phyloP scores from a whole-genome alignment of 2,329 filamentous ascomycete genomes.

The Calonectria pseudoreteaudii region DNA sequence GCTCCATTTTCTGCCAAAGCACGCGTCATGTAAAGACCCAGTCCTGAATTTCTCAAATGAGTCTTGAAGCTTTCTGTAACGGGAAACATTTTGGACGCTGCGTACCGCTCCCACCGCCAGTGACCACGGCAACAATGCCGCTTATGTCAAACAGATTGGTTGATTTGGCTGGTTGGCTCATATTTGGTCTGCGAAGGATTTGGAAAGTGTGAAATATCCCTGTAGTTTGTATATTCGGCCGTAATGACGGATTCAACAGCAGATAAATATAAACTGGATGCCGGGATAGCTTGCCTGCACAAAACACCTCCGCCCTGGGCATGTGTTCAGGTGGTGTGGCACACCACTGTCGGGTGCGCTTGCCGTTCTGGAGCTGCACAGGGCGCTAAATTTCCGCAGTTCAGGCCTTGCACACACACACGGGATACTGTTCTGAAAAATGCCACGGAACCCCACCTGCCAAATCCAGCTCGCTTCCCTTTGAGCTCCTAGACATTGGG shows the following conservation, averaged over 20 bases:
- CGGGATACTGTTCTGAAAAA: neutral
- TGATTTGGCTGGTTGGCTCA: neutral
- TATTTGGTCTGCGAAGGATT: neutral
- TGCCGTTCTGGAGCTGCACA: neutral
- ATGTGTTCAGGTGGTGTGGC: neutral
- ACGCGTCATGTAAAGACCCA: conserved; percentile 66
- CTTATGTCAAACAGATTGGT: conserved; percentile 59
- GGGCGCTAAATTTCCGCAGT: neutral
- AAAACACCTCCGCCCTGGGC: neutral
- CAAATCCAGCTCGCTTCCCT: neutral
- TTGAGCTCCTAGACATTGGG: neutral
- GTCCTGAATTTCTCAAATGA: conserved; percentile 50
- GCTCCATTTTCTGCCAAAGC: conserved; percentile 67
- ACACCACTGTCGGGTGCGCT: neutral
- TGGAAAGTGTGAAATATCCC: neutral
- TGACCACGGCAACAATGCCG: conserved; percentile 66
- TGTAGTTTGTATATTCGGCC: neutral
- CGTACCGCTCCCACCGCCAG: conserved; percentile 57
- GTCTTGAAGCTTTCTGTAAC: neutral
- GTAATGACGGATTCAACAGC: neutral
- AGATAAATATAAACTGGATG: neutral
- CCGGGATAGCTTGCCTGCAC: neutral
- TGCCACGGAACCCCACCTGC: neutral
- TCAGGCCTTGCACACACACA: no score
- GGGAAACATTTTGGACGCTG: neutral